phyloP scores from a whole-genome alignment of 2,329 filamentous ascomycete genomes.

The Lasiodiplodia citricola region DNA sequence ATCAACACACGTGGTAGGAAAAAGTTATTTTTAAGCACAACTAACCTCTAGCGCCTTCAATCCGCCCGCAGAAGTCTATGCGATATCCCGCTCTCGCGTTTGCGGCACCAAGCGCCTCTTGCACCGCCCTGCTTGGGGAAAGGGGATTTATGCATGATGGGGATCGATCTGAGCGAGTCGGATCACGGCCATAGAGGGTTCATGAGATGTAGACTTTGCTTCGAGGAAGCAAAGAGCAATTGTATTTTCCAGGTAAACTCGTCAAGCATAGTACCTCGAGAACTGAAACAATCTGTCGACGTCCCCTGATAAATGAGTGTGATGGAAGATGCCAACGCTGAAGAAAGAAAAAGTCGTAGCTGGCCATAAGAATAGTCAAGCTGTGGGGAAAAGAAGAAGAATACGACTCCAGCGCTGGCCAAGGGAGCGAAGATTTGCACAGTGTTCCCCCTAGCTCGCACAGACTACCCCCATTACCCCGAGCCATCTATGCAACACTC shows the following conservation, averaged over 20 bases:
- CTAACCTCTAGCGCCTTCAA: not conserved
- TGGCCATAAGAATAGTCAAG: constrained; percentile 8
- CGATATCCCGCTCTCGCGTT: not conserved
- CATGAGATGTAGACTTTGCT: not conserved
- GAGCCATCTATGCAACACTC: not conserved
- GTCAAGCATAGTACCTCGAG: not conserved
- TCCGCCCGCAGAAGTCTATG: not conserved
- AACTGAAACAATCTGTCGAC: not conserved
- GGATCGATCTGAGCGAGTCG: not conserved
- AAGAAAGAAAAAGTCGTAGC: not conserved
- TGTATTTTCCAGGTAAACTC: not conserved
- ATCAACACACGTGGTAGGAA: not conserved
- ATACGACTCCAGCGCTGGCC: not conserved
- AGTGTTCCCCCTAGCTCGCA: not conserved
- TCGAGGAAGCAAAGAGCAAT: not conserved
- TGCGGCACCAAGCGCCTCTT: not conserved
- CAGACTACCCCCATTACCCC: not conserved
- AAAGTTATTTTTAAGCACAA: not conserved
- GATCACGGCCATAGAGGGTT: not conserved
- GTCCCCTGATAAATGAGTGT: constrained; percentile 1
- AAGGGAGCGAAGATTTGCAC: not conserved
- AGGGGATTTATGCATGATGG: not conserved
- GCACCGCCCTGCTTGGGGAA: not conserved
- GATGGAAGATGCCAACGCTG: not conserved
- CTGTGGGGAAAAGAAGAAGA: not conserved